These are phyloP conservation scores for Paracamarosporium sp. DNA, from an alignment of 2,329 filamentous ascomycete genomes.

Conservation along the genomic window DNA sequence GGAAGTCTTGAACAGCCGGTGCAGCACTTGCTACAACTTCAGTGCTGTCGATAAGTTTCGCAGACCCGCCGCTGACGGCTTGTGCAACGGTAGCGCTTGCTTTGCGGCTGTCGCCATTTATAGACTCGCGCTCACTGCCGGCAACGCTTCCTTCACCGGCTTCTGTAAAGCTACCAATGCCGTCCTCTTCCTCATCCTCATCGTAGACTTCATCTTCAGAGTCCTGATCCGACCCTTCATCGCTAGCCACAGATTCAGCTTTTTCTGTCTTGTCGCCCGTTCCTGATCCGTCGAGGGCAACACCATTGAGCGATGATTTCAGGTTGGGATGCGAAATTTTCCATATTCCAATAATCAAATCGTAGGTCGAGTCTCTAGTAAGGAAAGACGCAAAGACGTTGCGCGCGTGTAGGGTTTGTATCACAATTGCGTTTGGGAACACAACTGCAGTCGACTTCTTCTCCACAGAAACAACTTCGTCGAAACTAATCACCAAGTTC, in stretches of 20 bases:
- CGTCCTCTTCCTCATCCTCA: constrained; percentile 78
- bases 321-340: constrained; percentile 93
- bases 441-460: constrained; percentile 95
- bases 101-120: constrained; percentile 72
- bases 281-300: constrained; percentile 75
- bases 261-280: constrained; percentile 92
- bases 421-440: constrained; percentile 97
- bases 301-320: constrained; percentile 89
- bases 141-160: constrained; percentile 60
- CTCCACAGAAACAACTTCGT: constrained; percentile 95
- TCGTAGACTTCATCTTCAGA: constrained; percentile 81
- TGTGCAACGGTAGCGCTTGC: constrained; percentile 63
- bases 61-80: constrained; percentile 49
- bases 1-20: constrained; percentile 69
- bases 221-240: constrained; percentile 62
- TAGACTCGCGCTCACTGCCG: constrained; percentile 57
- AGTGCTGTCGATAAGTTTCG: constrained; percentile 42
- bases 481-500: constrained; percentile 96
- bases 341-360: constrained; percentile 97
- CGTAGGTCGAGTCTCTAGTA: constrained; percentile 93
- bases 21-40: constrained; percentile 50
- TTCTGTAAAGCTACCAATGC: constrained; percentile 68
- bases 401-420: constrained; percentile 92
- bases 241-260: constrained; percentile 64
- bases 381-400: constrained; percentile 96